phyloP scores from a whole-genome alignment of 345 rosid species.

The Hirschfeldia incana region DNA sequence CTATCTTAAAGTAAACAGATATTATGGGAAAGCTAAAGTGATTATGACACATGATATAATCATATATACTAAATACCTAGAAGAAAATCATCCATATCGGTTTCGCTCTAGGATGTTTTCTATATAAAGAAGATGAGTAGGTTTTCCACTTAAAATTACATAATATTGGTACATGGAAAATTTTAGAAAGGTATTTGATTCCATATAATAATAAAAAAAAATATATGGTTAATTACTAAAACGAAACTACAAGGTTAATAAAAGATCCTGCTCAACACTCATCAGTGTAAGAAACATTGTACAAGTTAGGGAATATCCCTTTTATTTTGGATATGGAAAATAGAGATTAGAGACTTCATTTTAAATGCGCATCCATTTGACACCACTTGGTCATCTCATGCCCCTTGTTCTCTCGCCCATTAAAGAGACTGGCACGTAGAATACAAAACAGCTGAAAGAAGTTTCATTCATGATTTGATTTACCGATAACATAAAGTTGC shows the following conservation, averaged over 20 bases:
- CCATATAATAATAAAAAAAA: too few species aligned
- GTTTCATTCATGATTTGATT: background rate
- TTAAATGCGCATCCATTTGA: constrained; percentile 35
- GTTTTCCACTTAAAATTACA: background rate
- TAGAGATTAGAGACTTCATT: constrained; percentile 13
- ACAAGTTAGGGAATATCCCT: constrained; percentile 6
- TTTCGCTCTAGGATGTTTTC: background rate
- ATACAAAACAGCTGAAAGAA: constrained; percentile 1
- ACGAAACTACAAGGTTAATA: background rate
- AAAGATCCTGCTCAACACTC: background rate
- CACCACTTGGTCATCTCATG: constrained; percentile 28
- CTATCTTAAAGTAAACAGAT: background rate
- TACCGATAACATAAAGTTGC: constrained; percentile 8
- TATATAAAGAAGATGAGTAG: background rate
- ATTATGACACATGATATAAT: constrained; percentile 23
- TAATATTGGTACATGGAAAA: background rate
- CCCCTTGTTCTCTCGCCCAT: constrained; percentile 17
- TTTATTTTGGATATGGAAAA: constrained; percentile 26
- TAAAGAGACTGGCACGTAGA: constrained; percentile 5
- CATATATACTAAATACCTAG: background rate
- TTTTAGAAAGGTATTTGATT: background rate
- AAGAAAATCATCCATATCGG: background rate
- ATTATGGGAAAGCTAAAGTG: constrained; percentile 15
- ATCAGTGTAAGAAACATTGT: background rate
- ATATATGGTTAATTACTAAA: too few species aligned